A percentile compares a stretch with the other conserved stretches of the same genome.
These are phyloP conservation scores for Castanea crenata DNA, from an alignment of 306 rosid species.

Conservation along the genomic window DNA sequence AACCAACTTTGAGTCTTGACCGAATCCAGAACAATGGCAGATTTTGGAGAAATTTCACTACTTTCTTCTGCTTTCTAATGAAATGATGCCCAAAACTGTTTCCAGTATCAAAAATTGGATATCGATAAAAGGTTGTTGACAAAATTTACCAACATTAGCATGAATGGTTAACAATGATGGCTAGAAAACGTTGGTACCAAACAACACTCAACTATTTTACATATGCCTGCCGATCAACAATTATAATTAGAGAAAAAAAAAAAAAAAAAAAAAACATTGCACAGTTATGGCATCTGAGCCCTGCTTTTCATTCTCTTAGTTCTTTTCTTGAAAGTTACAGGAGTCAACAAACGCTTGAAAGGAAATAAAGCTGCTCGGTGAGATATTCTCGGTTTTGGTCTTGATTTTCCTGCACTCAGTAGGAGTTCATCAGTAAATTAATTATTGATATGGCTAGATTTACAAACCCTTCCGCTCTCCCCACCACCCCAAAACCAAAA, in stretches of 20 bases:
- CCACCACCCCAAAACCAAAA: too few relatives aligned
- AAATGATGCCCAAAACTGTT: not conserved
- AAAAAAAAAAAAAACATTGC: not conserved
- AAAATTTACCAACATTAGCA: not conserved
- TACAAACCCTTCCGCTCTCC: too few relatives aligned
- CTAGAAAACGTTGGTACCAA: not conserved
- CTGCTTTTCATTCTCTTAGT: conserved; percentile 37
- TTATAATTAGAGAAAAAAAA: not conserved
- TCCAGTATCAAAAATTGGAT: not conserved
- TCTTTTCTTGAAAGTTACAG: conserved; percentile 55
- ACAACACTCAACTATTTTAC: not conserved
- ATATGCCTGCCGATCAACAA: not conserved
- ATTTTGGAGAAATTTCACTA: not conserved
- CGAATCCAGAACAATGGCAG: too few relatives aligned
- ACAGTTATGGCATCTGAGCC: conserved; percentile 22
- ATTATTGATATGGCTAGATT: not conserved
- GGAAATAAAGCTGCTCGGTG: conserved; percentile 33
- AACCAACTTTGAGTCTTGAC: too few relatives aligned
- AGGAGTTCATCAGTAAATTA: conserved; percentile 9
- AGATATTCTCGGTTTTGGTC: conserved; percentile 33
- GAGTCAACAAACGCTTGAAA: conserved; percentile 51
- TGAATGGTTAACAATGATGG: not conserved
- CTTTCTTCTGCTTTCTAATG: not conserved
- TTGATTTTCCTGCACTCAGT: conserved; percentile 45
- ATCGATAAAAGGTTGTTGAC: not conserved